A percentile compares a stretch with the other conserved stretches of the same genome.
Evolutionary conservation across 495 filamentous ascomycete species (phyloP).

Genomic region (Xylaria castorea): DNA sequence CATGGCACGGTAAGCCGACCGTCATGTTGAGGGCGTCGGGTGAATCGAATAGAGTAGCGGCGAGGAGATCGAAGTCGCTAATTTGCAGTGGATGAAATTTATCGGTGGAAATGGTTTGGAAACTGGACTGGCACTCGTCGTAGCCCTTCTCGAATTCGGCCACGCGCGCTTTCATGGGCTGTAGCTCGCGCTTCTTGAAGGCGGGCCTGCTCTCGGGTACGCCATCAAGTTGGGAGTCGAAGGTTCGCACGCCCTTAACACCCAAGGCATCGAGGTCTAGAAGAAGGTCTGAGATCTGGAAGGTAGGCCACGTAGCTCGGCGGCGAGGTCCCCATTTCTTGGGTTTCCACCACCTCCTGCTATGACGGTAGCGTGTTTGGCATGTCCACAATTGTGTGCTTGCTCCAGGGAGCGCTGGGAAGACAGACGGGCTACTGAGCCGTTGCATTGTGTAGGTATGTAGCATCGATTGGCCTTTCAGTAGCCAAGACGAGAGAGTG

Average conservation of each 20-base stretch:
- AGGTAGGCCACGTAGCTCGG: conserved; percentile 11
- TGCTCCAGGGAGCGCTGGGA: conserved; percentile 18
- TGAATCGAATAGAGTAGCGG: conserved; percentile 30
- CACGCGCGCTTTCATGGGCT: conserved; percentile 26
- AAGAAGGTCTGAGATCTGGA: conserved; percentile 31
- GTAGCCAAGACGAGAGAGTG: neutral
- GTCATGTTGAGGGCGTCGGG: neutral
- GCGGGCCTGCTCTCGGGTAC: neutral
- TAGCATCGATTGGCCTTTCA: conserved; percentile 6
- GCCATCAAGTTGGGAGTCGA: conserved; percentile 27
- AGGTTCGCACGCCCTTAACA: conserved; percentile 33
- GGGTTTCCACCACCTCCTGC: neutral
- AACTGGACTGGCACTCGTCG: conserved; percentile 12
- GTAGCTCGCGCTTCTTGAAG: neutral
- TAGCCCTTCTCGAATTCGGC: conserved; percentile 32
- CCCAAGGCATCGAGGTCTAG: conserved; percentile 41
- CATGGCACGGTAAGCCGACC: neutral
- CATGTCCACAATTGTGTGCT: conserved; percentile 19
- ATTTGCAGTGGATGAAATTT: conserved; percentile 32
- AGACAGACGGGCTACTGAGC: conserved; percentile 10
- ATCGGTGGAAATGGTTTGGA: neutral
- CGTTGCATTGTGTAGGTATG: conserved; percentile 33
- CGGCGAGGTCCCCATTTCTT: neutral
- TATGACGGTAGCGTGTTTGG: conserved; percentile 18
- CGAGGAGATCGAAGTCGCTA: conserved; percentile 40